Evolutionary conservation across 106 monocot genomes (phyloP).

Genomic region (Triglochin maritima): DNA sequence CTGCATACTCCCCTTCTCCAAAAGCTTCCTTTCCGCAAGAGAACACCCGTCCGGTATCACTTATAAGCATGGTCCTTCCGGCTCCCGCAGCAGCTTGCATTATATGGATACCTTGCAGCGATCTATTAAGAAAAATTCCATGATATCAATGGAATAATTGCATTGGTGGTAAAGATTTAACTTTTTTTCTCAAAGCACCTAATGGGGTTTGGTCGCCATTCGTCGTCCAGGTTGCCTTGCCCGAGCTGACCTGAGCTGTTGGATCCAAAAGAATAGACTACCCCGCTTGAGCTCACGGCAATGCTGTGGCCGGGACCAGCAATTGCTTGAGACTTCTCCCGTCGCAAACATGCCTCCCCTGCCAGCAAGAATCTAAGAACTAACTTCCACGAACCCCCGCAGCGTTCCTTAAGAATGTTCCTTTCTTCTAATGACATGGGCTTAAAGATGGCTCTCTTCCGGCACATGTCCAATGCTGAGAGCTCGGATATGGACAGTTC

Average conservation of each 20-base stretch:
- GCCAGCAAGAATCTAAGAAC: constrained; percentile 84
- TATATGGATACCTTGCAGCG: constrained; percentile 81
- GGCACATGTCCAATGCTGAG: constrained; percentile 90
- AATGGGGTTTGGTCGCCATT: constrained; percentile 77
- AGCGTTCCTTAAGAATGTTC: constrained; percentile 43
- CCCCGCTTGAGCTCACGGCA: constrained; percentile 63
- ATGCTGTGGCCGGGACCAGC: constrained; percentile 96
- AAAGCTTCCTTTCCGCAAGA: constrained; percentile 92
- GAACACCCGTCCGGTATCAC: constrained; percentile 78
- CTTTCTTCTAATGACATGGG: constrained; percentile 49
- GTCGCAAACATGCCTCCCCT: constrained; percentile 67
- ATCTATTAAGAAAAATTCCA: constrained; percentile 32
- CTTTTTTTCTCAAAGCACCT: constrained; percentile 45
- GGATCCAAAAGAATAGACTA: constrained; percentile 83
- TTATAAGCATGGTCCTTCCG: constrained; percentile 91
- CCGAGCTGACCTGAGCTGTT: constrained; percentile 95
- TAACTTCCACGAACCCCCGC: constrained; percentile 92
- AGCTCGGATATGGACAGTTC: constrained; percentile 85
- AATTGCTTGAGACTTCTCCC: constrained; percentile 88
- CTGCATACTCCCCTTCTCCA: constrained; percentile 74
- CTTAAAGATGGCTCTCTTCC: constrained; percentile 79
- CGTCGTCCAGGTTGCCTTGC: constrained; percentile 82
- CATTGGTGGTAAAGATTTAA: constrained; percentile 13
- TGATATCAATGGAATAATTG: background rate
- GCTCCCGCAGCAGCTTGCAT: constrained; percentile 93